Conservation (phyloP, 805 yeast species). For the Pichia californica region DNA sequence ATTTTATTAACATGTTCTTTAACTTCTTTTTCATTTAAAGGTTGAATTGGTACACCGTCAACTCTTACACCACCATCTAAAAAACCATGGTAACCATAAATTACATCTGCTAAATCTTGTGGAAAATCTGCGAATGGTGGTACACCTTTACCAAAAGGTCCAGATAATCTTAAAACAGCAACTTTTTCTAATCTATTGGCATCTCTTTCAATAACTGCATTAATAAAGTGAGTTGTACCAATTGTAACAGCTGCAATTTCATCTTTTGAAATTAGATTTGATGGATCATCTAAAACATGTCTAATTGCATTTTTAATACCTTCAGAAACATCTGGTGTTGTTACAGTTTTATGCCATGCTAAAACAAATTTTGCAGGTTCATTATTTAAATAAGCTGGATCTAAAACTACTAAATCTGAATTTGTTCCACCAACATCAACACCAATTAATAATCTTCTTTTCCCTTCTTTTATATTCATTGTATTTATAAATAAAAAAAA, state of each 20-base stretch:
- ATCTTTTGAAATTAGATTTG: not conserved
- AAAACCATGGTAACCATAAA: not conserved
- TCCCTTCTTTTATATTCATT: no score
- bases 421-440: constrained; percentile 1
- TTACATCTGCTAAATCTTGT: not conserved
- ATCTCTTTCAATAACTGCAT: not conserved
- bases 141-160: not conserved
- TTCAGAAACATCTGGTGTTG: not conserved
- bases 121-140: not conserved
- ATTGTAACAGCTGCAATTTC: not conserved
- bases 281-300: not conserved
- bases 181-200: not conserved
- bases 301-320: not conserved
- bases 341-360: not conserved
- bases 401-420: not conserved
- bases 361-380: not conserved
- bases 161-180: constrained; percentile 1
- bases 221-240: not conserved
- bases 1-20: not conserved
- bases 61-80: not conserved
- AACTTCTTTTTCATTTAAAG: not conserved
- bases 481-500: no score
- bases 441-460: not conserved
- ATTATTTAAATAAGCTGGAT: not conserved
- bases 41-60: not conserved